Base-by-base conservation (phyloP, 2,329 filamentous ascomycete species). In the Fusarium sp. region DNA sequence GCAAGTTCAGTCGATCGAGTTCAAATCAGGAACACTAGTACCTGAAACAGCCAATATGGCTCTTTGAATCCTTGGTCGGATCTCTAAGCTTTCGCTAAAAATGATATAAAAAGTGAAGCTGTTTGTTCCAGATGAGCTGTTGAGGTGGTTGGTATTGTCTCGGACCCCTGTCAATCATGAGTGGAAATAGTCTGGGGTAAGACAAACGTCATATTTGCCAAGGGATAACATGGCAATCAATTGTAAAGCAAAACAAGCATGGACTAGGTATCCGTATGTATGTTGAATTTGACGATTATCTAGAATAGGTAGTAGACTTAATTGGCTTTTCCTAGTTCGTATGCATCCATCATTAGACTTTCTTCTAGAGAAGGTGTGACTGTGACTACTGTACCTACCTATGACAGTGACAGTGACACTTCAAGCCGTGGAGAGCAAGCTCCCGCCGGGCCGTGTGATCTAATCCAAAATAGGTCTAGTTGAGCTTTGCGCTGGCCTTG, bases 361-460 rank as follows among this genome's bases (percentile, higher is more conserved):
- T n/a, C 34, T 38, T 38, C 34, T 49, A 38, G 51, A 43, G 43
- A 30, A 49, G n/a, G 18, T 49, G 27, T 49, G 46, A 38, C 32
- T 20, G 24, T 52, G 24, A 40, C 29, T n/a, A n/a, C n/a, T n/a
- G n/a, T n/a, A n/a, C n/a, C n/a, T n/a, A n/a, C n/a, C n/a, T 27
- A n/a, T 49, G 32, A 38, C 32, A 20, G 24, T 52, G 32, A 52
- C 12, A 16, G 24, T 53, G 50, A 43, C 44, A 53, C 50, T 24
- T 65, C 44, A 50, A 59, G 54, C 63, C 42, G 43, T 20, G 34
- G 24, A 25, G n/a, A 52, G 49, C 53, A 69, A 69, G 56, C 50
- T 72, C 64, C 68, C 68, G 68, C 49, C 64, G 68, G 68, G 64
- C 68, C 68, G 68, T 47, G 3, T 20, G 42, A 30, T 32, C 53